Base-by-base conservation (phyloP, 768 basidiomycete genomes). In the Daedaleopsis sinensis region DNA sequence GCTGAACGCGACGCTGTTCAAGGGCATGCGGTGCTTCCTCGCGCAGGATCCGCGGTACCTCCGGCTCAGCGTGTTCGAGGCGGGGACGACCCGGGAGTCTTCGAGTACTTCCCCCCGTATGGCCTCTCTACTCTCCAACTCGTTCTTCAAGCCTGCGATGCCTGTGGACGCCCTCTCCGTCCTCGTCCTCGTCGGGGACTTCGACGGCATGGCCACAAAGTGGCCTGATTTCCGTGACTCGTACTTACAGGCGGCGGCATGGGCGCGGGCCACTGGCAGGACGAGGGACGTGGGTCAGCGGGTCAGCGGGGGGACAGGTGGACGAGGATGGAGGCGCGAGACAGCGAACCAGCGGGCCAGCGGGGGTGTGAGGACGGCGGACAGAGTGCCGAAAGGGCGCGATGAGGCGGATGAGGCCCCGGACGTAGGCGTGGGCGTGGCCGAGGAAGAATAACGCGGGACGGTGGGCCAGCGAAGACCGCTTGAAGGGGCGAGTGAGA, bases 21-120 rank as follows among this genome's bases (percentile, higher is more conserved):
- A 79, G 67, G 91, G 91, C 36, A 93, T 93, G 90, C 81, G 80
- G 57, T 90, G 87, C 72, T 78, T 77, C 60, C 68, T 89, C 58
- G 88, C 89, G 18, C 89, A 90, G 70, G 91, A 93, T 68, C 89
- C 90, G 18, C 84, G 91, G 66, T 93, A 92, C 74, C 70, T 93
- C 68, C 80, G 90, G 56, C 87, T 93, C 73, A 89, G 89, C 67
- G 84, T 83, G 42, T 85, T 92, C 53, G 88, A 90, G 68, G 75
- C 78, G 48, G 83, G 84, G 46, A 71, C 67, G 32, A 81, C 43
- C 58, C 52, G 62, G 62, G 58, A 53, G 56, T 64, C 59, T 54
- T 51, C 54, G 49, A 56, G 37, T 56, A 43, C 43, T 21, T 50
- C 55, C 44, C 65, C 54, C 57, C 53, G 59, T 42, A 66, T 68